A percentile compares a stretch with the other conserved stretches of the same genome.
Conservation (phyloP, 805 yeast genomes). For the Saccharomyces paradoxus region DNA sequence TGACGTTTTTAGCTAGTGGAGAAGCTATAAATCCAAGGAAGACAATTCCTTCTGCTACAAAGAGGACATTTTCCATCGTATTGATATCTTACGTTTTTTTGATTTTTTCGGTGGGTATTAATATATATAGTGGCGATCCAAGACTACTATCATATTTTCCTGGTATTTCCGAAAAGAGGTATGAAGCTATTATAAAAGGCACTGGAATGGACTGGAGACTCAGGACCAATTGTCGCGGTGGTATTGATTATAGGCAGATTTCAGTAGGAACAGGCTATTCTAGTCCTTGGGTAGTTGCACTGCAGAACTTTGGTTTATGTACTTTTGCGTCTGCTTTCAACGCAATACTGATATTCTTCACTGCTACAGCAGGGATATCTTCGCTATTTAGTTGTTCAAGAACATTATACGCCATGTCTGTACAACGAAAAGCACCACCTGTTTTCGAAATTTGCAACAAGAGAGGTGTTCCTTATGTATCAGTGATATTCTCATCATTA, state of each 20-base stretch:
- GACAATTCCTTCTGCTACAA: conserved; percentile 70
- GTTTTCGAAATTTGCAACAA: conserved; percentile 51
- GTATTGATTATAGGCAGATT: conserved; percentile 55
- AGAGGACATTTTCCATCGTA: conserved; percentile 64
- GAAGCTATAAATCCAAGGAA: conserved; percentile 77
- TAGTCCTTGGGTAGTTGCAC: conserved; percentile 51
- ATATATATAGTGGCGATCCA: conserved; percentile 73
- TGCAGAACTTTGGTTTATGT: conserved; percentile 45
- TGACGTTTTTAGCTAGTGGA: conserved; percentile 76
- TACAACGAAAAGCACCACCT: conserved; percentile 53
- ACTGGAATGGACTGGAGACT: conserved; percentile 44
- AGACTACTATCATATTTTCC: conserved; percentile 48
- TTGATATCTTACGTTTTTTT: conserved; percentile 57
- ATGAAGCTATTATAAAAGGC: conserved; percentile 8
- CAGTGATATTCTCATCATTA: conserved; percentile 55
- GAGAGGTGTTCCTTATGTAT: conserved; percentile 63
- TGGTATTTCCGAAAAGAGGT: conserved; percentile 7
- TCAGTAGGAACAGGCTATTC: conserved; percentile 36
- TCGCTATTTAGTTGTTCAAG: conserved; percentile 56
- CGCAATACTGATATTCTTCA: conserved; percentile 46
- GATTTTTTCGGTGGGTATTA: conserved; percentile 60
- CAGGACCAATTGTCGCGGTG: conserved; percentile 59
- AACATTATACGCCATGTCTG: conserved; percentile 46
- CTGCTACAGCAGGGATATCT: conserved; percentile 49
- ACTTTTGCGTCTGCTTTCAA: conserved; percentile 44